Evolutionary conservation across 306 rosid species (phyloP).

Genomic region (Cucurbita maxima): DNA sequence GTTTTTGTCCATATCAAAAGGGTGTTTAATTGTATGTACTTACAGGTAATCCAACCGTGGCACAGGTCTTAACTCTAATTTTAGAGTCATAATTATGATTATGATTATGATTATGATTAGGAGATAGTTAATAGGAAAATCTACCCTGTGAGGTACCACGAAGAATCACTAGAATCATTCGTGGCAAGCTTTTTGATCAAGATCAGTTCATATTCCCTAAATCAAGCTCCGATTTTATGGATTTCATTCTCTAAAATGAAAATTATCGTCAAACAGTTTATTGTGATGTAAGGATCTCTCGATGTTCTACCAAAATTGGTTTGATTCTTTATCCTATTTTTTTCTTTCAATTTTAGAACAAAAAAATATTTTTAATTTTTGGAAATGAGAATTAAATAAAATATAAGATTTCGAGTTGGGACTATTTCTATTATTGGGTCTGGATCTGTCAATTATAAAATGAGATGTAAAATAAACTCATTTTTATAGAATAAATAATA

Average conservation of each 20-base stretch:
- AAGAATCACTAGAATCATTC: not conserved
- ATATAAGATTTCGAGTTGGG: conserved; percentile 10
- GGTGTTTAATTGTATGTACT: not conserved
- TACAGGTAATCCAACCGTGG: not conserved
- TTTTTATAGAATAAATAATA: not conserved
- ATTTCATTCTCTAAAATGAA: no score
- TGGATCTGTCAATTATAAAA: conserved; percentile 11
- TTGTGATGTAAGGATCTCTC: conserved; percentile 28
- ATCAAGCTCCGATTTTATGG: not conserved
- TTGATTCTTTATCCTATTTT: conserved; percentile 35
- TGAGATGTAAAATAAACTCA: not conserved
- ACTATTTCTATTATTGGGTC: conserved; percentile 27
- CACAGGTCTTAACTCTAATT: not conserved
- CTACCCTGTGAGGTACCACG: not conserved
- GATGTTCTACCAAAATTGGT: conserved; percentile 49
- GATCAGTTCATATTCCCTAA: not conserved
- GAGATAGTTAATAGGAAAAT: no score
- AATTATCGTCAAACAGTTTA: no score
- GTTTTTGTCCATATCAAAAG: not conserved
- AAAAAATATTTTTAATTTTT: not conserved
- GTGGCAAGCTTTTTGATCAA: not conserved
- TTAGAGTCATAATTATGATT: not conserved
- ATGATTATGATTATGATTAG: not conserved
- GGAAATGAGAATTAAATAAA: not conserved
- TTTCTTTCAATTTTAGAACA: no score